Evolutionary conservation across 768 basidiomycete genomes (phyloP).

Genomic region (Mycena chlorophos): DNA sequence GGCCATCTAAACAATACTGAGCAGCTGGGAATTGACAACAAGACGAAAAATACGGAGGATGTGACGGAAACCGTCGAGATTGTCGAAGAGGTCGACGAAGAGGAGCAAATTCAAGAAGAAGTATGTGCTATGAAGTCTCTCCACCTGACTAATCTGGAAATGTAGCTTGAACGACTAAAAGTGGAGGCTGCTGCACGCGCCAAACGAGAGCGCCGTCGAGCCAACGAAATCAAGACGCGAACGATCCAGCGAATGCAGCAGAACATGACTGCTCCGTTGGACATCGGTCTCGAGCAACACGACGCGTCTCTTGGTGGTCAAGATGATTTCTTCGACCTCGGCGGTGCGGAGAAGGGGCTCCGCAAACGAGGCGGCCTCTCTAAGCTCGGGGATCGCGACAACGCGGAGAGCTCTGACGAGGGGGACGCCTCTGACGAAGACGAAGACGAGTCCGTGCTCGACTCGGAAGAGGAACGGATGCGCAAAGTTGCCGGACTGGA

Average conservation of each 20-base stretch:
- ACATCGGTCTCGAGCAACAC: constrained; percentile 86
- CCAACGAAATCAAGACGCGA: constrained; percentile 85
- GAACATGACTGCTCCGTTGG: constrained; percentile 96
- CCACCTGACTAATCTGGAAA: constrained; percentile 7
- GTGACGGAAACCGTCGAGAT: constrained; percentile 70
- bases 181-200: constrained; percentile 68
- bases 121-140: constrained; percentile 38
- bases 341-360: constrained; percentile 49
- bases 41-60: constrained; percentile 71
- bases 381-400: constrained; percentile 42
- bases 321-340: constrained; percentile 88
- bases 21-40: constrained; percentile 83
- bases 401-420: constrained; percentile 45
- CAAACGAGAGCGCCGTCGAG: constrained; percentile 79
- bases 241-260: constrained; percentile 95
- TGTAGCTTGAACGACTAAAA: constrained; percentile 81
- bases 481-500: constrained; percentile 65
- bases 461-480: constrained; percentile 72
- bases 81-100: constrained; percentile 75
- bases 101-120: constrained; percentile 87
- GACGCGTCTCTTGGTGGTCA: constrained; percentile 78
- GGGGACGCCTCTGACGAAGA: constrained; percentile 38
- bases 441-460: constrained; percentile 46
- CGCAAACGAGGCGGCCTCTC: constrained; percentile 42
- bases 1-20: neutral